phyloP scores from a whole-genome alignment of 2,329 filamentous ascomycete species.

The Zymoseptoria passerinii region DNA sequence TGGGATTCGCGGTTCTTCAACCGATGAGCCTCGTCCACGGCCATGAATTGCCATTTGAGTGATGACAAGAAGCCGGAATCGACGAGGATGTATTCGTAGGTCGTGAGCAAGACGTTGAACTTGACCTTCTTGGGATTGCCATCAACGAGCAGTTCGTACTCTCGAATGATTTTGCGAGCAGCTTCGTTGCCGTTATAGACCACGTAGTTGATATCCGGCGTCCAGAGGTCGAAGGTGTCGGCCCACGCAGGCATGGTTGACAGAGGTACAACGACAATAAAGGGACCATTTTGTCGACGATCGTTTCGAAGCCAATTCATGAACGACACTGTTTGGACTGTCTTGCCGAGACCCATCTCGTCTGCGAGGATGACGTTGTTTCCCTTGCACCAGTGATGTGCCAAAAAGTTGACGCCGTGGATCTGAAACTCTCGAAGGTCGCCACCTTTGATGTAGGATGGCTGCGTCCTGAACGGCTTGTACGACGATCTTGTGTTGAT shows the following conservation, averaged over 20 bases:
- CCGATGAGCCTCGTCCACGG: slow-evolving; percentile 92
- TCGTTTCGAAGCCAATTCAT: slow-evolving; percentile 94
- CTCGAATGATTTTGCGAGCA: slow-evolving; percentile 76
- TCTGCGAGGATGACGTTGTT: slow-evolving; percentile 97
- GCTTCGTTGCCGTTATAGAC: slow-evolving; percentile 89
- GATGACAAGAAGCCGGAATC: slow-evolving; percentile 77
- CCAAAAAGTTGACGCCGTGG: slow-evolving; percentile 87
- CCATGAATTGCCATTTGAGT: slow-evolving; percentile 96
- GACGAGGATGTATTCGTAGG: slow-evolving; percentile 89
- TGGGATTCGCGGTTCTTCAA: slow-evolving; percentile 95
- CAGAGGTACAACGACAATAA: slow-evolving; percentile 91
- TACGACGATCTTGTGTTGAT: slow-evolving; percentile 63
- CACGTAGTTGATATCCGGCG: slow-evolving; percentile 92
- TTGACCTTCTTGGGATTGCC: slow-evolving; percentile 82
- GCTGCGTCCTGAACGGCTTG: slow-evolving; percentile 69
- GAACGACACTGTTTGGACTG: slow-evolving; percentile 93
- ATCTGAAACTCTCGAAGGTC: slow-evolving; percentile 89
- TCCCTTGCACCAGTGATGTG: slow-evolving; percentile 87
- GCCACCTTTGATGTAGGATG: slow-evolving; percentile 74
- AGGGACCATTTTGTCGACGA: slow-evolving; percentile 82
- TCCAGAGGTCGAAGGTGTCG: slow-evolving; percentile 94
- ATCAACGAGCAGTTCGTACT: slow-evolving; percentile 81
- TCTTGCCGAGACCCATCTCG: slow-evolving; percentile 98
- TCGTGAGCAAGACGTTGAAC: slow-evolving; percentile 96
- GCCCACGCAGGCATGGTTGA: slow-evolving; percentile 98